Evolutionary conservation across 805 yeast species (phyloP), one percentile per base, ranked within the genome.

Genomic region (Maudiozyma pseudohumilis): DNA sequence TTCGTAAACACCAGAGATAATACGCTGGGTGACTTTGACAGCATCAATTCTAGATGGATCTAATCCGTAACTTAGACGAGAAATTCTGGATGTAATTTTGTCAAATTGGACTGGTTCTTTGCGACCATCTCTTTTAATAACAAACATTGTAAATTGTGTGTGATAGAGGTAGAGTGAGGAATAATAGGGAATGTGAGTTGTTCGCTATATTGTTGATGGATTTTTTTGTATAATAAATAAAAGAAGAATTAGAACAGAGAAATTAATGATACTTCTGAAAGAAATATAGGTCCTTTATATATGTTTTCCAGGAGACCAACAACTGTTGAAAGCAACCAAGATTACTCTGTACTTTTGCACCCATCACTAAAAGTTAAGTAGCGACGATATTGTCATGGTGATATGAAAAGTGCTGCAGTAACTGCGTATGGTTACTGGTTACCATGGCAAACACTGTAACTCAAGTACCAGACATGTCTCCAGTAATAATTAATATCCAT

Each of bases 61-160:
- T 45, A 89, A 74, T 34, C 96, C 96, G 56, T 88, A 88, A 50
- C 96, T 87, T 43, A 89, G 74, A 53, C 96, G 80, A 47, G 87
- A 80, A 42, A 89, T 81, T 55, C 92, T 74, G 36, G 96, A 94
- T 38, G 96, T 88, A 71, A 89, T 88, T 64, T 88, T 87, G 63
- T 87, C 96, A 62, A 87, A 87, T 59, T 87, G 82, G 39, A 87
- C 95, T 34, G 88, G 89, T 66, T 86, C 96, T 63, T 79, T 77
- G 61, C 80, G 88, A 47, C 96, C 96, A 65, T 86, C 94, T 75
- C 95, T 79, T 61, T 85, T 85, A 58, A 68, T 72, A 52, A 86
- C 95, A 61, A 73, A 83, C 94, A 85, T 84, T 21, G 7, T 28
- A 12, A n/a, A 7, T 6, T 29, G n/a, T n/a, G n/a, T n/a, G n/a